Percentiles rank a stretch among this genome's conserved stretches.
Evolutionary conservation across 768 basidiomycete species (phyloP).

Genomic region (Tulasnella sp.): DNA sequence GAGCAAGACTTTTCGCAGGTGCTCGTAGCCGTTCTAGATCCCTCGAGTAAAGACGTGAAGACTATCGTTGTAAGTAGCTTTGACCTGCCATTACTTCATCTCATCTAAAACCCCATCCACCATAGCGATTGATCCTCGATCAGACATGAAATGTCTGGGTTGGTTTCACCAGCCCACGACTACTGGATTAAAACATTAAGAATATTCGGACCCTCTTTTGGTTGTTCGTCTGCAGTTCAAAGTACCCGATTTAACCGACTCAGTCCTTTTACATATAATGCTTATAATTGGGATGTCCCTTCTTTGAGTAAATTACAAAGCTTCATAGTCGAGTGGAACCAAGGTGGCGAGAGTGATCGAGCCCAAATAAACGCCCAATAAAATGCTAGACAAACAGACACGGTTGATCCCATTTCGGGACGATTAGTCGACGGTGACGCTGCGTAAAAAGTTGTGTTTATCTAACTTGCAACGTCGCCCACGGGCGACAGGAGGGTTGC

Average conservation of each 20-base stretch:
- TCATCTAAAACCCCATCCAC: neutral
- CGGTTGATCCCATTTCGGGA: no score
- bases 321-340: no score
- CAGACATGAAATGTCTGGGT: neutral
- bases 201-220: neutral
- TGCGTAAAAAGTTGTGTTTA: neutral
- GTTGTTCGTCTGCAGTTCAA: no score
- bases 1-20: neutral
- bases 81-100: neutral
- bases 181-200: neutral
- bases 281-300: neutral
- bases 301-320: neutral
- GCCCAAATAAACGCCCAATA: no score
- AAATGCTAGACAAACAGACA: no score
- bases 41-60: neutral
- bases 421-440: neutral
- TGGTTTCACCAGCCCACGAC: no score
- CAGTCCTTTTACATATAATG: neutral
- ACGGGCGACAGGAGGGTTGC: no score
- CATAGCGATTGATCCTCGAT: neutral
- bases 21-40: neutral
- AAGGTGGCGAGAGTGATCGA: no score
- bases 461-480: neutral
- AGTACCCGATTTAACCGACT: no score
- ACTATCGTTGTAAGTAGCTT: neutral